Conservation (phyloP, 345 rosid species). For the Boechera retrofracta region DNA sequence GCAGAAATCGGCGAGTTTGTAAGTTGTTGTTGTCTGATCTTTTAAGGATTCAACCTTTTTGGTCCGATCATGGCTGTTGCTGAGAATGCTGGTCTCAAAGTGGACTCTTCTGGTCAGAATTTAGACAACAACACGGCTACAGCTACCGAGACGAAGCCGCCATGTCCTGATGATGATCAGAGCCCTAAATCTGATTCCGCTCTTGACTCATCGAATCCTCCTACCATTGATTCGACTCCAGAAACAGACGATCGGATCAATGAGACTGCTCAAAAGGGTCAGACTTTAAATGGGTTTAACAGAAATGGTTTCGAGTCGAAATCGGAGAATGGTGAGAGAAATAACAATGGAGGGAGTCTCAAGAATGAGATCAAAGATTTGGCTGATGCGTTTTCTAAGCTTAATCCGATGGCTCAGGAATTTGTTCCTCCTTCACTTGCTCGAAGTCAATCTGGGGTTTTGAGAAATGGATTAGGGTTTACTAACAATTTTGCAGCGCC, state of each 20-base stretch:
- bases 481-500: conserved; percentile 60
- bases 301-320: neutral
- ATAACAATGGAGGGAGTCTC: conserved; percentile 35
- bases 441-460: conserved; percentile 47
- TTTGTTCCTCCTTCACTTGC: conserved; percentile 87
- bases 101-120: conserved; percentile 70
- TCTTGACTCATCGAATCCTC: conserved; percentile 42
- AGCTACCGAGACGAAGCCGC: conserved; percentile 50
- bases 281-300: conserved; percentile 42
- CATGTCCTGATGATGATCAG: conserved; percentile 56
- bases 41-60: neutral
- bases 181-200: conserved; percentile 55
- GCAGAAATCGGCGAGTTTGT: conserved; percentile 43
- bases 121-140: conserved; percentile 61
- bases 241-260: conserved; percentile 42
- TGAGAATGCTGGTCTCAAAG: conserved; percentile 84
- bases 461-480: conserved; percentile 63
- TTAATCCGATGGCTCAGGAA: conserved; percentile 96
- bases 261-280: conserved; percentile 39
- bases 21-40: conserved; percentile 36
- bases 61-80: conserved; percentile 85
- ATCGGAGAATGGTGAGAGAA: conserved; percentile 29
- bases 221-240: conserved; percentile 32
- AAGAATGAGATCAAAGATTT: conserved; percentile 74
- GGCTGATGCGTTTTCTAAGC: conserved; percentile 81